phyloP scores from a whole-genome alignment of 1,284 basidiomycete genomes.

The Sutorius eximius region DNA sequence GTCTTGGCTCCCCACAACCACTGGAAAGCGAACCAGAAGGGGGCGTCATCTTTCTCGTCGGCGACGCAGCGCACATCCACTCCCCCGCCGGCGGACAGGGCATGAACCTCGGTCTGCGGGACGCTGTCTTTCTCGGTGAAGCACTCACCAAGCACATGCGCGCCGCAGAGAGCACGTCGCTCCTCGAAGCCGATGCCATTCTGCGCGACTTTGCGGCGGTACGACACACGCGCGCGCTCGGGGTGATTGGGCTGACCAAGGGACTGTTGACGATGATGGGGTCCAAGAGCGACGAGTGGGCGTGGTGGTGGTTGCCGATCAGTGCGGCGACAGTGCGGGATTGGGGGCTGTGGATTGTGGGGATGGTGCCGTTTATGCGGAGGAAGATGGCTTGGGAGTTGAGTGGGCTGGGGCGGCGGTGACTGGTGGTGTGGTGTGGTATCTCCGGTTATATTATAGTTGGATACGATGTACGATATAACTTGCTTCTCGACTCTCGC shows the following conservation, averaged over 20 bases:
- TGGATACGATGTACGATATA: too few species aligned
- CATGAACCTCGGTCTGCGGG: conserved; percentile 49
- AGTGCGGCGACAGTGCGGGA: conserved; percentile 11
- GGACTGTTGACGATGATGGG: conserved; percentile 19
- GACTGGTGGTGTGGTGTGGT: neutral
- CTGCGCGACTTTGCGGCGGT: conserved; percentile 16
- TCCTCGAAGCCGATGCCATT: conserved; percentile 21
- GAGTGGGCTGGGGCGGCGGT: conserved; percentile 28
- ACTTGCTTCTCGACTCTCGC: too few species aligned
- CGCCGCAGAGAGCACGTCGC: conserved; percentile 9
- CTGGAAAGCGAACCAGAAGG: conserved; percentile 15
- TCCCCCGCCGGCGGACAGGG: conserved; percentile 49
- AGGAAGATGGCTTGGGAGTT: conserved; percentile 25
- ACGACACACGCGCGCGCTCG: conserved; percentile 23
- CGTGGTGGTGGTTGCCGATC: conserved; percentile 28
- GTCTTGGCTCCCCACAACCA: conserved; percentile 14
- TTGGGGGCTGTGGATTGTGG: conserved; percentile 22
- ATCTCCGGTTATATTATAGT: too few species aligned
- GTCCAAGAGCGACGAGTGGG: neutral
- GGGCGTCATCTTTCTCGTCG: conserved; percentile 36
- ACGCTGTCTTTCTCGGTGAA: conserved; percentile 39
- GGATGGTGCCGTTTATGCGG: conserved; percentile 14
- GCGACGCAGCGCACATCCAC: conserved; percentile 50
- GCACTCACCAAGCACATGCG: conserved; percentile 23
- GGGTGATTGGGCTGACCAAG: conserved; percentile 28